Conservation (phyloP, 768 basidiomycete species). For the Lactarius pseudohatsudake region DNA sequence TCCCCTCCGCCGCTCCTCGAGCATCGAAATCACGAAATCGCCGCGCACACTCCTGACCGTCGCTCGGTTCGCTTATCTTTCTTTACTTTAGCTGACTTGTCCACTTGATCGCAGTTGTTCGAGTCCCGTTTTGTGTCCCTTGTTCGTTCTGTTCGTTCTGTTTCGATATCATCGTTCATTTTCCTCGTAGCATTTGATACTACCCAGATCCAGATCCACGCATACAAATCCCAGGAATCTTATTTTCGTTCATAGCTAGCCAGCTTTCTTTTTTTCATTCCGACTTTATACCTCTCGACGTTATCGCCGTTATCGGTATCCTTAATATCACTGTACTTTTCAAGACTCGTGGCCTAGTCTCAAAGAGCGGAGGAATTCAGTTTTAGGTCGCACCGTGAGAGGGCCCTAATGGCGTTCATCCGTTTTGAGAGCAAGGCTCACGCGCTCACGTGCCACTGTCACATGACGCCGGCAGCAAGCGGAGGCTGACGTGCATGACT, state of each 20-base stretch:
- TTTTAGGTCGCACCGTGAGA: too few relatives aligned
- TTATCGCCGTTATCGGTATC: conserved; percentile 1
- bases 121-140: background rate
- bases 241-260: background rate
- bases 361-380: too few relatives aligned
- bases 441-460: too few relatives aligned
- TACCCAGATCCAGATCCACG: background rate
- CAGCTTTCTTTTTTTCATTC: background rate
- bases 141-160: background rate
- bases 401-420: too few relatives aligned
- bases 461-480: too few relatives aligned
- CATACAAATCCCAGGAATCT: background rate
- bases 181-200: conserved; percentile 1
- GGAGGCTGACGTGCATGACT: too few relatives aligned
- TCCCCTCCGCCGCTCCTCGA: conserved; percentile 45
- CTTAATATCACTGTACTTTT: too few relatives aligned
- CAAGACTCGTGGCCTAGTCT: too few relatives aligned
- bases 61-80: background rate
- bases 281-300: background rate
- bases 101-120: background rate
- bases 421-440: too few relatives aligned
- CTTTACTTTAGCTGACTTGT: background rate
- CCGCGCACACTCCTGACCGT: conserved; percentile 34
- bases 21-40: conserved; percentile 58
- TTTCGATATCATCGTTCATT: conserved; percentile 15